Conservation (phyloP, 2,329 filamentous ascomycete genomes). For the Verticillium longisporum region DNA sequence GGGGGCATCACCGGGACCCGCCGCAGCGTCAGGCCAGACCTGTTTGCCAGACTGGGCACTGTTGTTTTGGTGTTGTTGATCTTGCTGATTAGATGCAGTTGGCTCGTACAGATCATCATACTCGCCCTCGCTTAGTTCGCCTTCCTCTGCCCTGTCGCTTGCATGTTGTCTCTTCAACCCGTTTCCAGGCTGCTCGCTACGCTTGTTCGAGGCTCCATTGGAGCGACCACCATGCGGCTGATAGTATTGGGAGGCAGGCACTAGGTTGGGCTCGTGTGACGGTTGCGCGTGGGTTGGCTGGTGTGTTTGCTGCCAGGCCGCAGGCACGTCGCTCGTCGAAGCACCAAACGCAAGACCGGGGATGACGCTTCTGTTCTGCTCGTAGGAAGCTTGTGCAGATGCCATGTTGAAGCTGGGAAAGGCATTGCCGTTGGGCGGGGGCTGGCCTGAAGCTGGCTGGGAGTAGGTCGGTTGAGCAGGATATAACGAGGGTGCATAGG, state of each 20-base stretch:
- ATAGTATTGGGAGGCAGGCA: slow-evolving; percentile 11
- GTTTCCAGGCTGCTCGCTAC: neutral
- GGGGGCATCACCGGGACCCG: neutral
- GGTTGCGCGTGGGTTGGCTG: slow-evolving; percentile 5
- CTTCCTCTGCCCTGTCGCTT: slow-evolving; percentile 51
- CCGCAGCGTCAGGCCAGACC: slow-evolving; percentile 1
- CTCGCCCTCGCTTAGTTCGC: slow-evolving; percentile 68
- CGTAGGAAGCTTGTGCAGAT: slow-evolving; percentile 6
- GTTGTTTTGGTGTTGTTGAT: slow-evolving; percentile 3
- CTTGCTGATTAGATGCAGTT: slow-evolving; percentile 2
- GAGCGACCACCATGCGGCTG: slow-evolving; percentile 4
- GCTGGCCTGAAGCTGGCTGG: neutral
- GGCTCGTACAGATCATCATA: slow-evolving; percentile 51
- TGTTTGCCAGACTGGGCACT: slow-evolving; percentile 9
- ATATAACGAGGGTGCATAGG: slow-evolving; percentile 7
- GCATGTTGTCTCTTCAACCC: neutral
- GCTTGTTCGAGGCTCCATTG: slow-evolving; percentile 9
- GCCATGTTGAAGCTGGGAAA: neutral
- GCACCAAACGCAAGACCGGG: slow-evolving; percentile 16
- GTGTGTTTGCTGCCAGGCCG: slow-evolving; percentile 5
- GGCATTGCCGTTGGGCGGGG: slow-evolving; percentile 1
- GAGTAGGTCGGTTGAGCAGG: slow-evolving; percentile 4
- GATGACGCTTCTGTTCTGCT: slow-evolving; percentile 15
- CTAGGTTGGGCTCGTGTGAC: slow-evolving; percentile 10
- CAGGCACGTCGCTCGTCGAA: neutral